phyloP scores from a whole-genome alignment of 495 filamentous ascomycete genomes.

The Pyronema omphalodes region DNA sequence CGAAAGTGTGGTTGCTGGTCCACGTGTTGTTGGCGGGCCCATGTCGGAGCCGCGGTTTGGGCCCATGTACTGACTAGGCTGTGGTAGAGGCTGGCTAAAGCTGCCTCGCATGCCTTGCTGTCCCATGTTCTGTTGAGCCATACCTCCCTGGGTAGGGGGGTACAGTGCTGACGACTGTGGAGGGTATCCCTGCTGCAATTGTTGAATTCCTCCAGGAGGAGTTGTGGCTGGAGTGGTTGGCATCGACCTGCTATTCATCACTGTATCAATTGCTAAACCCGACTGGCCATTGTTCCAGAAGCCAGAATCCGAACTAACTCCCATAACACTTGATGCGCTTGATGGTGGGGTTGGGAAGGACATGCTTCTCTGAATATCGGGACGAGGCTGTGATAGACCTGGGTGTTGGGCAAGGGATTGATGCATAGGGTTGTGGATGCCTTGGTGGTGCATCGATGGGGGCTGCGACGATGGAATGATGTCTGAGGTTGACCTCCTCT shows the following conservation, averaged over 20 bases:
- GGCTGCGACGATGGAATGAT: slow-evolving; percentile 41
- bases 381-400: slow-evolving; percentile 17
- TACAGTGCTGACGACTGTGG: slow-evolving; percentile 10
- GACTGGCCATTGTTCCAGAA: slow-evolving; percentile 18
- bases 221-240: slow-evolving; percentile 89
- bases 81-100: slow-evolving; percentile 41
- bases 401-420: slow-evolving; percentile 48
- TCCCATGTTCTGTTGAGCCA: slow-evolving; percentile 39
- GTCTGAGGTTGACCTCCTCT: slow-evolving; percentile 14
- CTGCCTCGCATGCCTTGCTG: slow-evolving; percentile 46
- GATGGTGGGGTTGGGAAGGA: slow-evolving; percentile 86
- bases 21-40: slow-evolving; percentile 46
- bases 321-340: slow-evolving; percentile 78
- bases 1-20: slow-evolving; percentile 13
- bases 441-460: slow-evolving; percentile 64
- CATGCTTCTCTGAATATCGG: slow-evolving; percentile 17
- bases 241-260: slow-evolving; percentile 65
- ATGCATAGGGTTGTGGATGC: slow-evolving; percentile 50
- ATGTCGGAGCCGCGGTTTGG: slow-evolving; percentile 41
- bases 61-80: slow-evolving; percentile 55
- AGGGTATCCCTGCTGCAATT: slow-evolving; percentile 45
- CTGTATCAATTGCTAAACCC: slow-evolving; percentile 63
- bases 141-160: slow-evolving; percentile 10
- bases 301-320: slow-evolving; percentile 23
- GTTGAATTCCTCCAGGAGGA: slow-evolving; percentile 58